Percentiles rank a stretch among this genome's conserved stretches.
These are phyloP conservation scores for Diutina ranongensis DNA, from an alignment of 1,139 yeast species.

Conservation along the genomic window DNA sequence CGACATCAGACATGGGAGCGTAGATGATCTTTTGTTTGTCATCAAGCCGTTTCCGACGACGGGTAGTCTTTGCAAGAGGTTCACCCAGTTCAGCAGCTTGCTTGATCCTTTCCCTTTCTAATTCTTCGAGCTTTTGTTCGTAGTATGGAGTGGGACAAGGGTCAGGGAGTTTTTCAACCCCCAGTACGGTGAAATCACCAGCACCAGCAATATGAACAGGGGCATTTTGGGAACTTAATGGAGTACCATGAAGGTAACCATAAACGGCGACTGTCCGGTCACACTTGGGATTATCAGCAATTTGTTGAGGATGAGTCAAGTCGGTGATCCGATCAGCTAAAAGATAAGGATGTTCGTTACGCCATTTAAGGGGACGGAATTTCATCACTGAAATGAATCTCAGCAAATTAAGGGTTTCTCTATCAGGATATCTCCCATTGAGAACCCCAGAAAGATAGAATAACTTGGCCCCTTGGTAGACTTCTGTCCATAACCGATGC, in stretches of 20 bases:
- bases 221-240: slow-evolving; percentile 62
- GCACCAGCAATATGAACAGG: slow-evolving; percentile 91
- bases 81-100: slow-evolving; percentile 53
- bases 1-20: slow-evolving; percentile 99
- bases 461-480: slow-evolving; percentile 93
- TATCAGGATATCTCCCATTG: slow-evolving; percentile 94
- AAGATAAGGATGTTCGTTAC: slow-evolving; percentile 94
- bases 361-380: slow-evolving; percentile 95
- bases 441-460: slow-evolving; percentile 92
- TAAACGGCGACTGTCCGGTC: slow-evolving; percentile 87
- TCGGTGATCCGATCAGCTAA: slow-evolving; percentile 92
- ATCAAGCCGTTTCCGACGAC: slow-evolving; percentile 74
- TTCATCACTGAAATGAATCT: slow-evolving; percentile 96
- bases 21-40: slow-evolving; percentile 90
- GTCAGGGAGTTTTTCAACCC: slow-evolving; percentile 85
- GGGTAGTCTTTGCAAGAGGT: slow-evolving; percentile 35
- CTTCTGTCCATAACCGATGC: slow-evolving; percentile 98
- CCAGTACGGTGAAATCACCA: slow-evolving; percentile 71
- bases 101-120: slow-evolving; percentile 59
- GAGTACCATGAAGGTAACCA: slow-evolving; percentile 93
- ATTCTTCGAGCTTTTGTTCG: slow-evolving; percentile 75
- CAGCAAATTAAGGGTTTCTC: slow-evolving; percentile 85
- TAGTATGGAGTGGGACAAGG: slow-evolving; percentile 97
- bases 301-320: slow-evolving; percentile 79
- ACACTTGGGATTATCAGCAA: slow-evolving; percentile 68